These are phyloP conservation scores for Lactifluus pinguis DNA, from an alignment of 768 basidiomycete genomes.

Conservation along the genomic window DNA sequence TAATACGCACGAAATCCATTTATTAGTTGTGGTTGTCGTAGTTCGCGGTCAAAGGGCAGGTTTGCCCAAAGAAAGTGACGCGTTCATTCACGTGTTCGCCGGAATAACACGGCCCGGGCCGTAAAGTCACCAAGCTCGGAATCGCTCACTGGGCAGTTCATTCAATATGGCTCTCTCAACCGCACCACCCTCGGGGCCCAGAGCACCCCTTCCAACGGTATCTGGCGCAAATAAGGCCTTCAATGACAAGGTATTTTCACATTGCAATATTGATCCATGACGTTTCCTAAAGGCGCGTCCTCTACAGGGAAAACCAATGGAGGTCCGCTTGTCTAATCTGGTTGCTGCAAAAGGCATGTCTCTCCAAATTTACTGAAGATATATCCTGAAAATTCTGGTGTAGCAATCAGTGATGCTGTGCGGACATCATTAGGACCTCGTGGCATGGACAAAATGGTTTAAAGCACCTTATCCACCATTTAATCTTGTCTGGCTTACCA, in stretches of 20 bases:
- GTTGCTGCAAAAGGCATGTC: slow-evolving; percentile 88
- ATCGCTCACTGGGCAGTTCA: too few species aligned
- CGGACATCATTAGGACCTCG: slow-evolving; percentile 92
- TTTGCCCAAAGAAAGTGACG: not conserved
- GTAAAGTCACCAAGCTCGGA: too few species aligned
- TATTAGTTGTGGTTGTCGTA: not conserved
- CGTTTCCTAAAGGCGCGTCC: slow-evolving; percentile 24
- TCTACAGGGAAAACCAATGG: slow-evolving; percentile 90
- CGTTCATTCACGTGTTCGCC: slow-evolving; percentile 10
- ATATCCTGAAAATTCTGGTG: slow-evolving; percentile 4
- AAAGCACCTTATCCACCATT: slow-evolving; percentile 11
- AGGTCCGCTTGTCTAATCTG: slow-evolving; percentile 95
- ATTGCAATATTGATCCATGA: not conserved
- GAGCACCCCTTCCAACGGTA: slow-evolving; percentile 8
- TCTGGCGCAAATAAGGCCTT: slow-evolving; percentile 39
- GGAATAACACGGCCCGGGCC: not conserved
- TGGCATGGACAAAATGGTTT: slow-evolving; percentile 99
- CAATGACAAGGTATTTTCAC: slow-evolving; percentile 64
- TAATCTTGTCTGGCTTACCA: not conserved
- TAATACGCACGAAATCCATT: slow-evolving; percentile 9
- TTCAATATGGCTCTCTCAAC: slow-evolving; percentile 23
- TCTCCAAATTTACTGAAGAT: slow-evolving; percentile 4
- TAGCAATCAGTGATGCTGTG: slow-evolving; percentile 96
- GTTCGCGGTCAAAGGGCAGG: not conserved
- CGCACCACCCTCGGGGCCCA: slow-evolving; percentile 17